These are phyloP conservation scores for Fusarium humuli DNA, from an alignment of 2,329 filamentous ascomycete genomes.

Conservation along the genomic window DNA sequence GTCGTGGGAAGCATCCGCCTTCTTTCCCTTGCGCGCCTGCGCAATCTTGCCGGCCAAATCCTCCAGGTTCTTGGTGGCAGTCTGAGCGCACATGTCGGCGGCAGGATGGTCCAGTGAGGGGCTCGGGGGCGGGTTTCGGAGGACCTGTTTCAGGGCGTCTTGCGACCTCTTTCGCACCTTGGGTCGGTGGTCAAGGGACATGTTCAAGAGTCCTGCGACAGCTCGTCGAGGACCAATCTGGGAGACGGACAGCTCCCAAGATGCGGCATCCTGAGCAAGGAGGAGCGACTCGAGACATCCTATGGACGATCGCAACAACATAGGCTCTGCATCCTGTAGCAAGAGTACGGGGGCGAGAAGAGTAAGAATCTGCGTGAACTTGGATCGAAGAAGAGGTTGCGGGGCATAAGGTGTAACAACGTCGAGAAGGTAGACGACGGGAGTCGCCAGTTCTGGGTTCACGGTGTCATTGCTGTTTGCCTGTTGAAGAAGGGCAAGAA, in stretches of 20 bases:
- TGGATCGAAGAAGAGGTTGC: slow-evolving; percentile 86
- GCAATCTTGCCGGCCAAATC: slow-evolving; percentile 75
- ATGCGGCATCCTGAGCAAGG: slow-evolving; percentile 84
- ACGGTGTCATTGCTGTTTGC: slow-evolving; percentile 75
- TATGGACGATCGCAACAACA: slow-evolving; percentile 86
- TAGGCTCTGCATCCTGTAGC: slow-evolving; percentile 84
- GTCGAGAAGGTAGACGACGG: slow-evolving; percentile 95
- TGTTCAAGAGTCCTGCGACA: slow-evolving; percentile 84
- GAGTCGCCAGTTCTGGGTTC: slow-evolving; percentile 85
- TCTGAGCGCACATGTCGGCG: slow-evolving; percentile 95
- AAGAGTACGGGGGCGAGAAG: slow-evolving; percentile 87
- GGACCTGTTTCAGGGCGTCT: slow-evolving; percentile 84
- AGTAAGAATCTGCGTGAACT: slow-evolving; percentile 93
- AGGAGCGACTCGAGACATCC: slow-evolving; percentile 94
- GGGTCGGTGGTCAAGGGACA: slow-evolving; percentile 87
- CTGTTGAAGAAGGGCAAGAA: slow-evolving; percentile 87
- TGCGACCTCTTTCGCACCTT: slow-evolving; percentile 95
- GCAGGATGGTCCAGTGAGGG: slow-evolving; percentile 94
- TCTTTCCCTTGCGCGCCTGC: slow-evolving; percentile 70
- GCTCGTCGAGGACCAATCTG: slow-evolving; percentile 89
- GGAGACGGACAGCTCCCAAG: slow-evolving; percentile 87
- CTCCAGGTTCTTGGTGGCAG: slow-evolving; percentile 82
- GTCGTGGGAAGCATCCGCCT: slow-evolving; percentile 75
- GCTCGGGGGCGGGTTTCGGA: slow-evolving; percentile 87
- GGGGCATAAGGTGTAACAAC: slow-evolving; percentile 87